Base-by-base conservation (phyloP, 768 basidiomycete species). In the Tephrocybe sp. region DNA sequence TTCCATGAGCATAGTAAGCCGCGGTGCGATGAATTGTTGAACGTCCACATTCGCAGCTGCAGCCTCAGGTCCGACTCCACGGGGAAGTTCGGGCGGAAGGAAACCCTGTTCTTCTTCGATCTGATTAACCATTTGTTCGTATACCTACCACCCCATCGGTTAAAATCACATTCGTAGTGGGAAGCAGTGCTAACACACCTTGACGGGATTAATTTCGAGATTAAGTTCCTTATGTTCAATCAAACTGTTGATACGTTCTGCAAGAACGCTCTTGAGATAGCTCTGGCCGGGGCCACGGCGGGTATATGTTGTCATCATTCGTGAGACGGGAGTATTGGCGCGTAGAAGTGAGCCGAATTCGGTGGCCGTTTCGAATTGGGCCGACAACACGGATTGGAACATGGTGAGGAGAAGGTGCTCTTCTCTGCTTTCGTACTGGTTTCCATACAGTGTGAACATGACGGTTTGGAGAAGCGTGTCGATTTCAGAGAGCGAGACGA, bases 301-400 rank as follows among this genome's bases (percentile, higher is more conserved):
- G 47, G 97, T 98, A 71, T 99, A 99, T 16, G 97, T 98, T 39
- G 97, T 99, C 97, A 99, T 99, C 97, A 99, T 99, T 34, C 97
- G 87, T 43, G 94, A 98, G 19, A 99, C 97, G 41, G 97, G 97
- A 44, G 97, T 99, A 70, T 99, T 99, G 53, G 97, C 97, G 48
- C 97, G 91, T 23, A 99, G 83, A 10, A 99, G 79, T 4, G 96
- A 98, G n/a, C 96, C 95, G 60, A 99, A 98, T 68, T 99, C 97
- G 48, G 94, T 96, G 13, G 97, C 94, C 2, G 92, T 98, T 70
- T 99, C 97, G 74, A 99, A 99, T 69, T 99, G 97, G 20, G 97
- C 96, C 40, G 96, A 95, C 5, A 99, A 77, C 10, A 99, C 97
- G 61, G 92, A 94, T 75, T 99, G 89, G 73, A 99, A 99, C 97